Evolutionary conservation across 305 asterid genomes (phyloP).

Genomic region (Striga hermonthica): DNA sequence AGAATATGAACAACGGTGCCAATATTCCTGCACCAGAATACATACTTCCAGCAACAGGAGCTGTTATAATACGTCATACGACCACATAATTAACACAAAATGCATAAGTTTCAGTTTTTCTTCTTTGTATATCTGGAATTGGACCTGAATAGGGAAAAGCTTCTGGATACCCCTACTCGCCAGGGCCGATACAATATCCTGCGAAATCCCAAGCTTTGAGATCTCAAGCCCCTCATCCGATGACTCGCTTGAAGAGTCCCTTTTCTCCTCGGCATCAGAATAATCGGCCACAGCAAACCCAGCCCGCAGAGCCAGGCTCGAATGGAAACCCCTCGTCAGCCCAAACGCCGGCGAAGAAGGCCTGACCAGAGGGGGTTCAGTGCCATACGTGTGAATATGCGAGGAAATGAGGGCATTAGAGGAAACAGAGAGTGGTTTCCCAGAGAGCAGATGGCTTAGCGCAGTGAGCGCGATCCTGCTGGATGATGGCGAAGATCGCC

Average conservation of each 20-base stretch:
- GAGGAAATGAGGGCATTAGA: constrained; percentile 26
- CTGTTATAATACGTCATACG: not conserved
- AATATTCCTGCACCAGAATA: not conserved
- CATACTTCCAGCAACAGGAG: not conserved
- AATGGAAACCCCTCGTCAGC: constrained; percentile 46
- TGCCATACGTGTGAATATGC: constrained; percentile 30
- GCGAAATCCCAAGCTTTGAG: constrained; percentile 73
- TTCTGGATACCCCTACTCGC: constrained; percentile 59
- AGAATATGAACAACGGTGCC: not conserved
- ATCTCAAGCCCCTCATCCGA: constrained; percentile 83
- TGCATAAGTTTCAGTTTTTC: not conserved
- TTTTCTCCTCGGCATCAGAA: constrained; percentile 49
- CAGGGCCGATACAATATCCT: constrained; percentile 62
- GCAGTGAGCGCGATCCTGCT: constrained; percentile 50
- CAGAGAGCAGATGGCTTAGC: constrained; percentile 40
- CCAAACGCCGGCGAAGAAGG: constrained; percentile 19
- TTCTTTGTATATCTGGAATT: not conserved
- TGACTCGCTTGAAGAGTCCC: constrained; percentile 30
- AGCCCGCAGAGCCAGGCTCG: constrained; percentile 43
- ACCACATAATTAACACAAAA: not conserved
- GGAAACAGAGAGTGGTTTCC: constrained; percentile 28
- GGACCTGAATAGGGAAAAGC: constrained; percentile 97
- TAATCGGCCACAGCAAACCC: constrained; percentile 59
- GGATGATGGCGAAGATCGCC: constrained; percentile 45
- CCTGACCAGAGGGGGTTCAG: constrained; percentile 2